Conservation (phyloP, 371 early-diverging fungal genomes). For the Rhizomucor pusillus region DNA sequence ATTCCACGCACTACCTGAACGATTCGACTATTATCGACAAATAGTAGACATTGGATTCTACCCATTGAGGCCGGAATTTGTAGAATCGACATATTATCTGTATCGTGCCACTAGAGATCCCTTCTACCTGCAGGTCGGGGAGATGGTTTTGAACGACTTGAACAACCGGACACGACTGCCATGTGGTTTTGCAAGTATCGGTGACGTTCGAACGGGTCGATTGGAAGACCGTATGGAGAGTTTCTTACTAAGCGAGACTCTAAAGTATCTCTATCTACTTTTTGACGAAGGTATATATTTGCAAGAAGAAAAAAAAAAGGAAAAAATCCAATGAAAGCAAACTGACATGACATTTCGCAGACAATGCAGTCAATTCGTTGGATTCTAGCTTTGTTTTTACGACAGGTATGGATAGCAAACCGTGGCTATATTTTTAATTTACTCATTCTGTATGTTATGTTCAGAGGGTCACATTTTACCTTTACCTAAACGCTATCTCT, state of each 20-base stretch:
- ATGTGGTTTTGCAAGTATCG: conserved; percentile 86
- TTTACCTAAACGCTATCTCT: conserved; percentile 22
- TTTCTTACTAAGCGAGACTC: conserved; percentile 91
- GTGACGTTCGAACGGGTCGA: conserved; percentile 61
- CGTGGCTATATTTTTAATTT: no score
- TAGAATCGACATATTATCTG: conserved; percentile 91
- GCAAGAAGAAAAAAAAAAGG: background rate
- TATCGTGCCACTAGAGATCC: conserved; percentile 89
- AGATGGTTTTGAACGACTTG: conserved; percentile 79
- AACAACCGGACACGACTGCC: conserved; percentile 64
- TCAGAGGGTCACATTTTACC: conserved; percentile 78
- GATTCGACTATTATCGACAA: conserved; percentile 71
- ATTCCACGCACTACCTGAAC: conserved; percentile 85
- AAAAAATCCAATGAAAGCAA: conserved; percentile 5
- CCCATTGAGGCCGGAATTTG: conserved; percentile 91
- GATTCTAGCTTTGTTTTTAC: conserved; percentile 86
- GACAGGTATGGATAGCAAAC: no score
- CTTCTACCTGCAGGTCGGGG: conserved; percentile 88
- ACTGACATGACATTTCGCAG: conserved; percentile 27
- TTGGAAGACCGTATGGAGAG: conserved; percentile 93
- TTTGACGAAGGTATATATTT: conserved; percentile 63
- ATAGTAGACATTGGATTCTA: conserved; percentile 68
- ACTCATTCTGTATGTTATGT: no score
- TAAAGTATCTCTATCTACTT: conserved; percentile 90
- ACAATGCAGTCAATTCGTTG: conserved; percentile 55